Conservation (phyloP, 805 yeast species). For the Peterozyma toletana region DNA sequence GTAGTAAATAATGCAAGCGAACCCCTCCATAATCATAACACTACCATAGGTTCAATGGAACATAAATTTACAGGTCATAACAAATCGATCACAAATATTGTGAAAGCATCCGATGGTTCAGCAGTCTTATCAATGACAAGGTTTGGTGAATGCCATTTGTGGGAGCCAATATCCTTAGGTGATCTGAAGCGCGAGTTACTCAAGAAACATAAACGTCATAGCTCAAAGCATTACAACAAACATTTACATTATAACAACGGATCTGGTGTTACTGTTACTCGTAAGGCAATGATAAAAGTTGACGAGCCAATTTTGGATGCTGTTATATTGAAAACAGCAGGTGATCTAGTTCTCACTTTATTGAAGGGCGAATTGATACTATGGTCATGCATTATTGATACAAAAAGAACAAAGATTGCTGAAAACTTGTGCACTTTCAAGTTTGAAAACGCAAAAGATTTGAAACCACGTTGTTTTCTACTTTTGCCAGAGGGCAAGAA, state of each 20-base stretch:
- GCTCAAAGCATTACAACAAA: constrained; percentile 1
- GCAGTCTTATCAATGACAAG: constrained; percentile 53
- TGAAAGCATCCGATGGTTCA: constrained; percentile 61
- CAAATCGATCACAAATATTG: constrained; percentile 64
- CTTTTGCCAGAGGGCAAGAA: constrained; percentile 25
- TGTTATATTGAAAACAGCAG: constrained; percentile 36
- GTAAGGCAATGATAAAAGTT: constrained; percentile 30
- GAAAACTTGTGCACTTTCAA: not conserved
- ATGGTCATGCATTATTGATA: constrained; percentile 49
- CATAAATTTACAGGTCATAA: constrained; percentile 79
- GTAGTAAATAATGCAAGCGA: too few species aligned
- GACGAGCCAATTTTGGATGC: constrained; percentile 41
- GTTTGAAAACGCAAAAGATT: not conserved
- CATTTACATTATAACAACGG: constrained; percentile 7
- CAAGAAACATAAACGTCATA: not conserved
- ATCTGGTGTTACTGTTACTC: constrained; percentile 18
- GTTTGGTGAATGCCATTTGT: constrained; percentile 54
- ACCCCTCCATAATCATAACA: not conserved
- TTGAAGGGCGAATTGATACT: constrained; percentile 39
- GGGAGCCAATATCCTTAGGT: constrained; percentile 38
- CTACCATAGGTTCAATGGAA: constrained; percentile 24
- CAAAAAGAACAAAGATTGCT: constrained; percentile 15
- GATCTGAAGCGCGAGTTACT: constrained; percentile 7
- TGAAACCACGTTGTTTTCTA: constrained; percentile 20
- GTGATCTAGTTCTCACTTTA: constrained; percentile 36